Evolutionary conservation across 1,284 basidiomycete species (phyloP), one percentile per base, ranked within the genome.

Genomic region (Cryptococcus sp.): DNA sequence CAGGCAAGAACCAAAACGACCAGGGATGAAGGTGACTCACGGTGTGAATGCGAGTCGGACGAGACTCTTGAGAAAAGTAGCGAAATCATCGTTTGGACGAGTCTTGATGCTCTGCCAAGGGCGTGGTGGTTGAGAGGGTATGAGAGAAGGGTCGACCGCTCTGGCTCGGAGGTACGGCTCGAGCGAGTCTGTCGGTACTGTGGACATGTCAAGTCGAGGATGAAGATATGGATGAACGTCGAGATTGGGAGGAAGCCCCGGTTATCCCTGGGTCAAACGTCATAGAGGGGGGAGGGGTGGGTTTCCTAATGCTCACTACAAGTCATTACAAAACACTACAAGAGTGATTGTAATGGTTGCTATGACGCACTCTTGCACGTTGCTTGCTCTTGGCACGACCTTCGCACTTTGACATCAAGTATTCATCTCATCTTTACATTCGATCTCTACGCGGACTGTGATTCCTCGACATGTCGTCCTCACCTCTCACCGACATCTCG

Each of bases 31-130:
- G 23, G 32, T 12, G 14, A 57, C 68, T 41, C 35, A 71, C 71
- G 71, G 71, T 4, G 60, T 45, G 12, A 63, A 43, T 19, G 47
- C 40, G 11, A 63, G 43, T 37, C 55, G 57, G 1, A 57, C 33
- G 14, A 72, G 51, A 2, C 44, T 37, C n/a, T 52, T 35, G 7
- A 72, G 50, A 35, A 70, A 72, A 26, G 61, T 62, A 39, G 59
- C 50, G 51, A 72, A 72, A 47, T 69, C 66, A 16, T 46, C 46
- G 40, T 42, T 42, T 45, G 19, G 34, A 32, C 25, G 45, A 4
- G 18, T 21, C 16, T 19, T 14, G n/a, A 12, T 3, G 9, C 9
- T 24, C 9, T 36, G 28, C 36, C 39, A 25, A 14, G 31, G 9
- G 31, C 50, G 26, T 16, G 45, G 26, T 6, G 16, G 32, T 9